A percentile compares a stretch with the other conserved stretches of the same genome.
Conservation (phyloP, 1,139 yeast genomes). For the Geotrichum phurueaensis region DNA sequence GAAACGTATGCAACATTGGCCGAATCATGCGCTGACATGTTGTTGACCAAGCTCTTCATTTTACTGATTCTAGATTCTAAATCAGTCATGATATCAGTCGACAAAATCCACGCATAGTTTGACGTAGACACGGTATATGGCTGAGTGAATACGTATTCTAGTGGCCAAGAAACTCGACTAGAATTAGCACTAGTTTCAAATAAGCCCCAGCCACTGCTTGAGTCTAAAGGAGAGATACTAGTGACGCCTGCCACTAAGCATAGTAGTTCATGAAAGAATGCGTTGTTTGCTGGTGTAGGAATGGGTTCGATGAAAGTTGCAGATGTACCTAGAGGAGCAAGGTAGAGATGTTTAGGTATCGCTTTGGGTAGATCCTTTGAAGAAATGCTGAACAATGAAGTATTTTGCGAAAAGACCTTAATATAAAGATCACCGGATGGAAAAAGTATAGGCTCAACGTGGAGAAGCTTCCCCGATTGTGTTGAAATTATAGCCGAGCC, state of each 20-base stretch:
- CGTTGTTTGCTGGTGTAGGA: slow-evolving; percentile 48
- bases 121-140: neutral
- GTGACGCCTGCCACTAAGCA: slow-evolving; percentile 5
- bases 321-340: slow-evolving; percentile 72
- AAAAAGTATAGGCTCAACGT: slow-evolving; percentile 31
- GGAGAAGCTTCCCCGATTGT: slow-evolving; percentile 22
- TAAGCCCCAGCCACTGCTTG: slow-evolving; percentile 54
- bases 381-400: slow-evolving; percentile 16
- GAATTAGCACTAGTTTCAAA: slow-evolving; percentile 43
- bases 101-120: neutral
- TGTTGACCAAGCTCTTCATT: slow-evolving; percentile 5
- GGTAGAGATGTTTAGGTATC: slow-evolving; percentile 47
- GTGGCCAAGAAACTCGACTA: slow-evolving; percentile 14
- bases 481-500: slow-evolving; percentile 23
- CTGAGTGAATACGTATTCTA: slow-evolving; percentile 18
- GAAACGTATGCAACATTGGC: neutral
- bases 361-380: slow-evolving; percentile 19
- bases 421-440: slow-evolving; percentile 36
- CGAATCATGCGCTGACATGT: neutral
- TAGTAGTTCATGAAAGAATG: slow-evolving; percentile 44
- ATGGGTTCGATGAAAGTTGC: slow-evolving; percentile 52
- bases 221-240: slow-evolving; percentile 9
- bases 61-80: slow-evolving; percentile 8
- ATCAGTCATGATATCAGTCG: slow-evolving; percentile 10
- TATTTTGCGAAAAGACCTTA: slow-evolving; percentile 24